Conservation (phyloP, 1,139 yeast species). For the Kazachstania sp. region DNA sequence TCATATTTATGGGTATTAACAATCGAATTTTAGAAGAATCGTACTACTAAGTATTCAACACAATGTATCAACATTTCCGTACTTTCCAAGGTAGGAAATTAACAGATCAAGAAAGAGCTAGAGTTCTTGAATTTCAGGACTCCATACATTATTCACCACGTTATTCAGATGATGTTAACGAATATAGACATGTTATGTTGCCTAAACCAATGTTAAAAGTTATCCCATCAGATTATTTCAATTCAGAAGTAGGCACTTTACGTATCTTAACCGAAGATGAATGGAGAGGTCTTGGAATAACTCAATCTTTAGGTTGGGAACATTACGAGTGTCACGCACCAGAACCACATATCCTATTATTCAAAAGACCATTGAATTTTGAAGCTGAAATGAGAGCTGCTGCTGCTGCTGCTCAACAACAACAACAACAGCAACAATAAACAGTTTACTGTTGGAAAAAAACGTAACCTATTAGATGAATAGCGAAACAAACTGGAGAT, state of each 20-base stretch:
- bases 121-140: conserved; percentile 85
- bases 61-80: conserved; percentile 29
- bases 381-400: conserved; percentile 30
- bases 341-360: conserved; percentile 91
- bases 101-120: conserved; percentile 74
- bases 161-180: conserved; percentile 83
- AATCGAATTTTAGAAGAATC: neutral
- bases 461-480: neutral
- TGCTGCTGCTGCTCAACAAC: conserved; percentile 20
- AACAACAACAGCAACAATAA: conserved; percentile 4
- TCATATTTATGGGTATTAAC: no score
- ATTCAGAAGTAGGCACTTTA: conserved; percentile 89
- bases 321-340: conserved; percentile 98
- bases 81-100: conserved; percentile 51
- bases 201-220: conserved; percentile 94
- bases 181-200: conserved; percentile 89
- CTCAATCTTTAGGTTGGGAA: conserved; percentile 96
- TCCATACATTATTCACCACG: conserved; percentile 90
- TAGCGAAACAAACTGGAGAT: no score
- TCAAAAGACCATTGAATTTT: conserved; percentile 53
- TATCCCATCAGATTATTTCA: conserved; percentile 93
- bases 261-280: conserved; percentile 89
- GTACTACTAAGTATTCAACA: neutral
- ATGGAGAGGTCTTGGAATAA: conserved; percentile 97
- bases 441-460: neutral